Percentiles rank a stretch among this genome's conserved stretches.
These are phyloP conservation scores for Crithidia thermophila DNA, from an alignment of 208 protist genomes.

Conservation along the genomic window DNA sequence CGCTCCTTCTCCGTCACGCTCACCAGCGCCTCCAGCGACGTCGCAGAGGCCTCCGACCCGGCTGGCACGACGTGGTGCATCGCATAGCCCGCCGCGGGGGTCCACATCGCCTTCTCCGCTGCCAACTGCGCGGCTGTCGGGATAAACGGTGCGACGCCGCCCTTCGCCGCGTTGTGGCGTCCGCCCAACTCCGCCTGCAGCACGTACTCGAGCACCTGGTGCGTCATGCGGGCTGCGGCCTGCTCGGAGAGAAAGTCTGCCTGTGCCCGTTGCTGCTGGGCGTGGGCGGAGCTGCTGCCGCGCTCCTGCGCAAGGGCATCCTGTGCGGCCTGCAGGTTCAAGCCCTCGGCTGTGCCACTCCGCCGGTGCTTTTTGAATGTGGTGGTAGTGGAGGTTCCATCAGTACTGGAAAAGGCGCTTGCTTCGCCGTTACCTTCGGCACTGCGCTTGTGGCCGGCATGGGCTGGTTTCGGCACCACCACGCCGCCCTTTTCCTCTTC, in stretches of 20 bases:
- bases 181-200: slow-evolving; percentile 58
- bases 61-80: slow-evolving; percentile 50
- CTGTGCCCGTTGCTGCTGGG: slow-evolving; percentile 22
- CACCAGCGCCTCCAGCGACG: slow-evolving; percentile 18
- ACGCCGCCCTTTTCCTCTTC: slow-evolving; percentile 13
- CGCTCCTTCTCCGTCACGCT: slow-evolving; percentile 35
- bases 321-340: slow-evolving; percentile 35
- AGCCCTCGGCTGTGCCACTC: slow-evolving; percentile 22
- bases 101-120: slow-evolving; percentile 38
- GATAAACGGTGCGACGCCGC: slow-evolving; percentile 30
- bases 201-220: slow-evolving; percentile 72
- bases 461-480: slow-evolving; percentile 19
- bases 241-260: slow-evolving; percentile 35
- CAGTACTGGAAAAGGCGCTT: not conserved
- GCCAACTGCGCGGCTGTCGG: slow-evolving; percentile 31
- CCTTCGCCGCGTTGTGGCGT: slow-evolving; percentile 52
- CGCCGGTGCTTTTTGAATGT: slow-evolving; percentile 9
- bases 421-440: slow-evolving; percentile 1
- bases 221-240: slow-evolving; percentile 36
- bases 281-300: slow-evolving; percentile 16
- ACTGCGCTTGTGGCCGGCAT: slow-evolving; percentile 34
- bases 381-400: too few species aligned
- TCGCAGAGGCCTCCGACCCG: not conserved
- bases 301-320: slow-evolving; percentile 34
- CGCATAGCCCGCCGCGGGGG: slow-evolving; percentile 29